Base-by-base conservation (phyloP, 768 basidiomycete species). In the Vishniacozyma victoriae region DNA sequence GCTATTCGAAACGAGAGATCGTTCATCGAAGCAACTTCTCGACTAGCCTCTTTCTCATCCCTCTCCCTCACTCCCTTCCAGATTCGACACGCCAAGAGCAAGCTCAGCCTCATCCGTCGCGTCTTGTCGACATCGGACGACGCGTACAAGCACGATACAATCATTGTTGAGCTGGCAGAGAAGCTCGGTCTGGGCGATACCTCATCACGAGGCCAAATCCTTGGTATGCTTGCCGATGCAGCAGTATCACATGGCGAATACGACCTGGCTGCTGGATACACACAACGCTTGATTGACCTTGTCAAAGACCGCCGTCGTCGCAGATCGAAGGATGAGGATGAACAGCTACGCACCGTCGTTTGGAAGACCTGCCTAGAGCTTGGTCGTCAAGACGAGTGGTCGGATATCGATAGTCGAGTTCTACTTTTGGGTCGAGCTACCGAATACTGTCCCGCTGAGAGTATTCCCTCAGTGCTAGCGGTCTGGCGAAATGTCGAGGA, bases 11-110 rank as follows among this genome's bases (percentile, higher is more conserved):
- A 75, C 50, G 89, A 96, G 68, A 84, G 83, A 47, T 85, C 89
- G 46, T 99, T 96, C 72, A 95, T 99, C 54, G 92, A 97, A 74
- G 95, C 95, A 1, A 99, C 95, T 1, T 93, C 90, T 20, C 84
- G 88, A 2, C 82, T 99, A 11, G 82, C 84, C n/a, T 89, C 93
- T 3, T 99, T 88, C 77, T 93, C 51, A 15, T 46, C 51, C 29
- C 33, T 48, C 5, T 79, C 82, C 5, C 82, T 97, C 43, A 80
- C 89, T 7, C 93, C 93, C 0, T 81, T 95, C 51, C 92, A 96
- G 71, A 90, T 99, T 52, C 84, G 93, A 7, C 78, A 95, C 18
- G 86, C 87, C 25, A 87, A 86, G 57, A 86, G 96, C 68, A 83
- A 86, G 6, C 80, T 99, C 15, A 82, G 82, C 2, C 79, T 96